Evolutionary conservation across 768 basidiomycete genomes (phyloP), one percentile per base, ranked within the genome.

Genomic region (Amanita rubescens): DNA sequence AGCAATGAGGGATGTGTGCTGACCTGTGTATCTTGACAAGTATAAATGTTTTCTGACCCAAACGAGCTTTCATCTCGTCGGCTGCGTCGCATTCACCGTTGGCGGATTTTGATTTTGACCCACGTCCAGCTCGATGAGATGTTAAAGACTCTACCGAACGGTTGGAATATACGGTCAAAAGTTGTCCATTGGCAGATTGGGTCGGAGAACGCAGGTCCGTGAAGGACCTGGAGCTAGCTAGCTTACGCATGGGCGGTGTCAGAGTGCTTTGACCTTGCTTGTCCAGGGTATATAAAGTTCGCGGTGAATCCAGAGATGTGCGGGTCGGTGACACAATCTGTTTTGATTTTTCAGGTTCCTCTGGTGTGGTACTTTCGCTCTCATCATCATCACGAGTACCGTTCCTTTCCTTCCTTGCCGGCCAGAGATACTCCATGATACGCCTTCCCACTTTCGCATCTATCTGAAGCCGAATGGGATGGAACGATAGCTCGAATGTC

Each of bases 371-470:
- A 46, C 38, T 60, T 50, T 44, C 53, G 11, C 53, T 54, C 25
- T 59, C 55, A 19, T 62, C 61, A 12, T 60, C 53, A 17, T 60
- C 63, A 25, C 62, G 58, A 10, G 55, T 57, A 49, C 67, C 65
- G 5, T 63, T 58, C 30, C 75, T 68, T 20, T 74, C 67, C 56
- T 74, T 75, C 25, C 85, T 77, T 20, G 79, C 75, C 20, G 87
- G 85, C 84, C 90, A 94, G 27, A 96, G 71, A 65, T 97, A 97
- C 63, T 90, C 87, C 80, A 91, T 82, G 53, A 97, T 86, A 52
- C 82, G 76, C 17, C 78, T 77, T 8, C 91, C 93, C 25, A 94
- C 77, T 57, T 77, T 79, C 24, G 89, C 83, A 67, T 98, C 94
- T 46, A 97, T 76, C 58, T 92, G 90, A 6, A 96, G 75, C 27